Percentiles rank a stretch among this genome's conserved stretches.
Evolutionary conservation across 108 stramenopile species (phyloP).

Genomic region (Schizochytrium sp.): DNA sequence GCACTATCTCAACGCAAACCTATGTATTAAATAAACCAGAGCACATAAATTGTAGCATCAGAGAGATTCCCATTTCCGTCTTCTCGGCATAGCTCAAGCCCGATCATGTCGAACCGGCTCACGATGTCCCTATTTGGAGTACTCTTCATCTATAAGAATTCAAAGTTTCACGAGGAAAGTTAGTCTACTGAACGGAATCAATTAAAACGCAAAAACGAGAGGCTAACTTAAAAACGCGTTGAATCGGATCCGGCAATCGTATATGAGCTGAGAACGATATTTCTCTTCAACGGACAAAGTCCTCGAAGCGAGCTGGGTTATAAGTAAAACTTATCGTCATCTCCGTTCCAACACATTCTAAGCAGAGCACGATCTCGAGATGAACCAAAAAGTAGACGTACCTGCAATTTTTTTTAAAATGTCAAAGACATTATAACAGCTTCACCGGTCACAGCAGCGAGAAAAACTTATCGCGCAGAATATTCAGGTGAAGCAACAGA

Average conservation of each 20-base stretch:
- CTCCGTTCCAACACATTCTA: background rate
- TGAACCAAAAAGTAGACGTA: background rate
- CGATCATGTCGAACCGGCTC: background rate
- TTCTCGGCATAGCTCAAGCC: conserved; percentile 18
- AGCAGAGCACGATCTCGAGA: background rate
- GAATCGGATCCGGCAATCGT: conserved; percentile 43
- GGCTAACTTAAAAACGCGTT: background rate
- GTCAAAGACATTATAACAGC: background rate
- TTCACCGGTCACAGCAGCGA: too few species aligned
- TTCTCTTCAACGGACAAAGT: conserved; percentile 54
- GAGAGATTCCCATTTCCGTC: conserved; percentile 56
- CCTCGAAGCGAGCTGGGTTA: conserved; percentile 56
- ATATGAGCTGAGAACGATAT: conserved; percentile 54
- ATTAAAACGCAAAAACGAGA: background rate
- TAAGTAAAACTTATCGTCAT: conserved; percentile 57
- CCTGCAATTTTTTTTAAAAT: background rate
- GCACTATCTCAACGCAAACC: conserved; percentile 30
- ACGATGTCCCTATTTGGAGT: conserved; percentile 57
- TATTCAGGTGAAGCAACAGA: too few species aligned
- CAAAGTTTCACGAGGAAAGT: too few species aligned
- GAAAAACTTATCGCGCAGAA: too few species aligned
- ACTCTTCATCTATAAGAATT: conserved; percentile 12
- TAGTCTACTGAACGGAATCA: too few species aligned
- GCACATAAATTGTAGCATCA: background rate
- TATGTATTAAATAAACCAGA: background rate